Evolutionary conservation across 768 basidiomycete species (phyloP).

Genomic region (Terana coerulea): DNA sequence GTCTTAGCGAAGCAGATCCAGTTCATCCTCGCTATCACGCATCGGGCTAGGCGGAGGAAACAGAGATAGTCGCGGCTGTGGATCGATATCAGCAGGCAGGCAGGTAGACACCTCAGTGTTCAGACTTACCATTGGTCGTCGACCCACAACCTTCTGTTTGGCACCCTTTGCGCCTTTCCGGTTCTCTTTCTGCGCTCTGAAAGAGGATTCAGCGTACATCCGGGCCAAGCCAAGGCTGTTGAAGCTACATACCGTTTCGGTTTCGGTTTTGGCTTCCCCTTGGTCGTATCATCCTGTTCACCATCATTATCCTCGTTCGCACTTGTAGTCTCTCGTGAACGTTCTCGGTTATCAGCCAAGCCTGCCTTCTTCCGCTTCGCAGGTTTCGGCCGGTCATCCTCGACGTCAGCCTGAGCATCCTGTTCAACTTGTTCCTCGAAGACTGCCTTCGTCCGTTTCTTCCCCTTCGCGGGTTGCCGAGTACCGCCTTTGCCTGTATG

Average conservation of each 20-base stretch:
- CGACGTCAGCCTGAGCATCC: neutral
- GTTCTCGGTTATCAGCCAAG: too few species aligned
- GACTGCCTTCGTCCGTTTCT: neutral
- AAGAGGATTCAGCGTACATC: slow-evolving; percentile 6
- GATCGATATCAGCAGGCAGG: neutral
- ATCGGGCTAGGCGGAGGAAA: slow-evolving; percentile 17
- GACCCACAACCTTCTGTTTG: neutral
- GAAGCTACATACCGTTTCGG: slow-evolving; percentile 1
- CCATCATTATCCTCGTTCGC: neutral
- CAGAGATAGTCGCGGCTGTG: slow-evolving; percentile 22
- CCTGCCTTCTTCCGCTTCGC: neutral
- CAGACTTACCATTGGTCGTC: slow-evolving; percentile 10
- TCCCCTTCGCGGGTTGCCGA: neutral
- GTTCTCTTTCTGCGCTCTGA: slow-evolving; percentile 11
- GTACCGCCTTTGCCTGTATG: too few species aligned
- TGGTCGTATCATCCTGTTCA: neutral
- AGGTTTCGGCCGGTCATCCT: neutral
- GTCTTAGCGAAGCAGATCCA: too few species aligned
- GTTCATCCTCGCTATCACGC: slow-evolving; percentile 20
- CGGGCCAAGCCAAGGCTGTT: neutral
- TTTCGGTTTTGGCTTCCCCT: neutral
- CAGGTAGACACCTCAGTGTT: neutral
- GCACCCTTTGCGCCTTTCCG: neutral
- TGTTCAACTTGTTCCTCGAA: neutral
- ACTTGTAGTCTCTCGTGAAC: too few species aligned